These are phyloP conservation scores for Trichophyton verrucosum DNA, from an alignment of 2,329 filamentous ascomycete species.

Conservation along the genomic window DNA sequence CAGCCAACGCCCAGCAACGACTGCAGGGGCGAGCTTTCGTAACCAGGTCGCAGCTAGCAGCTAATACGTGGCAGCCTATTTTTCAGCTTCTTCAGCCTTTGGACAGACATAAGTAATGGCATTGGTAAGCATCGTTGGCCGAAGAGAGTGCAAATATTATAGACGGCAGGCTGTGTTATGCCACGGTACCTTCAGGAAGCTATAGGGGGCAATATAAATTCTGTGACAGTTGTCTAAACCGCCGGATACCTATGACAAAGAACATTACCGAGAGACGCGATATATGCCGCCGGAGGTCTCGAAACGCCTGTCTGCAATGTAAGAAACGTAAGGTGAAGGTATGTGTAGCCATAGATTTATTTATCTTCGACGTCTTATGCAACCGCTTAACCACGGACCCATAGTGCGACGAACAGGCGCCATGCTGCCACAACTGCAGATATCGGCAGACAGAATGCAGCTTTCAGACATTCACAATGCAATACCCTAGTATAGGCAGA, in stretches of 20 bases:
- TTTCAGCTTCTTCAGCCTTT: background rate
- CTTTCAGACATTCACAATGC: slow-evolving; percentile 4
- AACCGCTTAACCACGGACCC: background rate
- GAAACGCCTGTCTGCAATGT: slow-evolving; percentile 13
- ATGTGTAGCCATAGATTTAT: background rate
- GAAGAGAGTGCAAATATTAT: too few species aligned
- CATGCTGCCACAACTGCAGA: slow-evolving; percentile 12
- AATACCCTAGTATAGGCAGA: background rate
- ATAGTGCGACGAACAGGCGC: slow-evolving; percentile 14
- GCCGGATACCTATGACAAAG: background rate
- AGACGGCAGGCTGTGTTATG: too few species aligned
- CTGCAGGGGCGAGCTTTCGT: too few species aligned
- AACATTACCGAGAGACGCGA: background rate
- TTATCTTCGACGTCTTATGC: background rate
- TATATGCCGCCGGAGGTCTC: slow-evolving; percentile 5
- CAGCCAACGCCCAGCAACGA: too few species aligned
- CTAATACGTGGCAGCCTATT: background rate
- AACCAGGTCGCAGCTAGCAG: too few species aligned
- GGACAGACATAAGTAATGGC: too few species aligned
- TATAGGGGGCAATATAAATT: too few species aligned
- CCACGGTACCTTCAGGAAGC: too few species aligned
- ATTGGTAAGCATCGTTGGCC: too few species aligned
- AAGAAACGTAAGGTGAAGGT: slow-evolving; percentile 14
- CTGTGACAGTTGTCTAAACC: background rate
- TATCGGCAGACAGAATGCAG: slow-evolving; percentile 9